Base-by-base conservation (phyloP, 2,329 filamentous ascomycete genomes). In the Pestalotiopsis sp. region DNA sequence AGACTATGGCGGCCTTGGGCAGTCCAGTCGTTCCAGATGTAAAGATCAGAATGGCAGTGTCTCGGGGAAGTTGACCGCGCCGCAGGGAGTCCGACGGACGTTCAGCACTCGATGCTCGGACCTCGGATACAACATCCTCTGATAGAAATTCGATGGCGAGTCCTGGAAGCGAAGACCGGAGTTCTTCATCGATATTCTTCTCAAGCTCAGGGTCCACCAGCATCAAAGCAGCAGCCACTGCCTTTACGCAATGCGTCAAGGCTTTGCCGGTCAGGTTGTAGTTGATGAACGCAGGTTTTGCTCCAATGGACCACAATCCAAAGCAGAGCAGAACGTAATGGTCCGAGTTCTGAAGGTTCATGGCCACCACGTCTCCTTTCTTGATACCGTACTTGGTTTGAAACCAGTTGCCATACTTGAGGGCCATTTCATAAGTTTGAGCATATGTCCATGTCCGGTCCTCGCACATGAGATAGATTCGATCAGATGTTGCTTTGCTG, bases 21-120 rank as follows among this genome's bases (percentile, higher is more conserved):
- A 97, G 81, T 1, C 94, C 94, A 0, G 94, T 97, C 0, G 94
- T 97, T 20, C 94, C 94, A 38, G 91, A 94, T 0, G 94, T 97
- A 78, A 93, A 97, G 73, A 97, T 95, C 71, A 97, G 86, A 59
- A 92, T 85, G 1, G 89, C 91, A 82, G 94, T 89, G 69, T 89
- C 86, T 7, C 85, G 80, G 6, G 82, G 75, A 20, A 82, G 80
- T 68, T 85, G 78, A 17, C 88, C 85, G 62, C 81, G 79, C 69
- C 90, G 85, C 61, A 84, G 80, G 61, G 84, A 79, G 78, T 94
- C 87, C 13, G 91, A 85, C 41, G 87, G 85, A 4, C 92, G 86
- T 25, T 84, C 76, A 1, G 88, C 83, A 1, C 86, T 80, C 14
- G 83, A 85, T 1, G 83, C 81, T 41, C 84, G 72, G 23, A 90